These are phyloP conservation scores for Mytilinidion resinicola DNA, from an alignment of 495 filamentous ascomycete species.

Conservation along the genomic window DNA sequence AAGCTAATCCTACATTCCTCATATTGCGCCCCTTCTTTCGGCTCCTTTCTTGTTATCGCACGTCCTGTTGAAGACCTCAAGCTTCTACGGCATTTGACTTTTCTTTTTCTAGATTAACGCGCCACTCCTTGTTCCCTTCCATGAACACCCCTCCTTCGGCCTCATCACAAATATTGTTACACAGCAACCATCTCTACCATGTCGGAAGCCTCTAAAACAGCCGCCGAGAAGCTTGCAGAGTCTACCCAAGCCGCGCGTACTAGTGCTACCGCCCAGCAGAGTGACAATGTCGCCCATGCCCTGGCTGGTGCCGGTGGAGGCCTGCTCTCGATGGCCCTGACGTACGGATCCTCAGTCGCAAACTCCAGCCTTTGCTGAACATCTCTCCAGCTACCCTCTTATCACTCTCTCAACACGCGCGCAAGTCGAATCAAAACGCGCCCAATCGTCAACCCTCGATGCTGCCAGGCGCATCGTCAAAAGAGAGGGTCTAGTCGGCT, in stretches of 20 bases:
- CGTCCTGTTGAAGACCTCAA: neutral
- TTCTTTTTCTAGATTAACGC: neutral
- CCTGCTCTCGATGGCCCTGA: slow-evolving; percentile 89
- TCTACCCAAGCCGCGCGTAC: slow-evolving; percentile 35
- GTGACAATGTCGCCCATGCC: slow-evolving; percentile 87
- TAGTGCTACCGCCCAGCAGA: slow-evolving; percentile 57
- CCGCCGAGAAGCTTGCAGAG: slow-evolving; percentile 23
- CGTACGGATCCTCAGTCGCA: slow-evolving; percentile 46
- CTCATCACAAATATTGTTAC: neutral
- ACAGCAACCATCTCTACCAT: slow-evolving; percentile 6
- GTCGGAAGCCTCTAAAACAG: slow-evolving; percentile 9
- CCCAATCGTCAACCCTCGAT: slow-evolving; percentile 70
- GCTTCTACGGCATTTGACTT: neutral
- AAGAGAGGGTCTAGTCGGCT: slow-evolving; percentile 78
- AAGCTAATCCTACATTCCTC: neutral
- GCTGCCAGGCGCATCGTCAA: slow-evolving; percentile 82
- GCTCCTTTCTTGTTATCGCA: neutral
- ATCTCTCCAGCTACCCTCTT: slow-evolving; percentile 69
- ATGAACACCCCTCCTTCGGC: slow-evolving; percentile 12
- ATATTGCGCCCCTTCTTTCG: neutral
- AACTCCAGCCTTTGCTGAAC: slow-evolving; percentile 21
- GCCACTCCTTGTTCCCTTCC: neutral
- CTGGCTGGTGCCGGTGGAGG: slow-evolving; percentile 83
- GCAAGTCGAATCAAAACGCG: slow-evolving; percentile 93
- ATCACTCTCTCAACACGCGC: slow-evolving; percentile 97